Conservation (phyloP, 495 filamentous ascomycete species). For the Neurospora sp. region DNA sequence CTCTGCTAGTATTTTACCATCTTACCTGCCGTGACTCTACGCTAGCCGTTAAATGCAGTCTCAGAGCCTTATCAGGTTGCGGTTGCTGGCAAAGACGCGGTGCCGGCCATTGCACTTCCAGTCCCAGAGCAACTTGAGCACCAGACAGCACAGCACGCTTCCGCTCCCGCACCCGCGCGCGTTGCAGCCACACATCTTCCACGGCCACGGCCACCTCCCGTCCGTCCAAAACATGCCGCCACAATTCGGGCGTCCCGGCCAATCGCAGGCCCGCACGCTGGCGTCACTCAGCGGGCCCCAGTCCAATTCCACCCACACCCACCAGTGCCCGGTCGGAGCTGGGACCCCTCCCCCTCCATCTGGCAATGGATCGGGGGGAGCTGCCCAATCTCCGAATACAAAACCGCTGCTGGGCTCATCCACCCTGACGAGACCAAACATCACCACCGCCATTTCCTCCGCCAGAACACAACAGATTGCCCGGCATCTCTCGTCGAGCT, state of each 20-base stretch:
- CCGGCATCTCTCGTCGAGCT: conserved; percentile 39
- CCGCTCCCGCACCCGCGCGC: not conserved
- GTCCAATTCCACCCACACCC: conserved; percentile 4
- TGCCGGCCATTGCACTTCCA: conserved; percentile 1
- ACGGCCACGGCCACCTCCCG: not conserved
- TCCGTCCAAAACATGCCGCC: conserved; percentile 12
- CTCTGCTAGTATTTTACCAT: no score
- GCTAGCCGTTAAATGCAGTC: not conserved
- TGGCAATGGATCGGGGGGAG: not conserved
- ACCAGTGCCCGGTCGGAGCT: not conserved
- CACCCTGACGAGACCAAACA: conserved; percentile 11
- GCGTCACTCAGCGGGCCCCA: conserved; percentile 20
- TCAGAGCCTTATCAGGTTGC: not conserved
- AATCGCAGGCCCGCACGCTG: conserved; percentile 23
- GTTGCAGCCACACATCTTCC: not conserved
- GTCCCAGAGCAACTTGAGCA: not conserved
- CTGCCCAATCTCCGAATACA: conserved; percentile 7
- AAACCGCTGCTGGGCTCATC: conserved; percentile 9
- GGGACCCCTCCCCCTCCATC: conserved; percentile 33
- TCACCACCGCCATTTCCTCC: conserved; percentile 7
- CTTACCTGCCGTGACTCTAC: not conserved
- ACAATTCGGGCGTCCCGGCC: conserved; percentile 14
- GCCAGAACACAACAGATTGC: conserved; percentile 45
- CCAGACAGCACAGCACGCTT: not conserved
- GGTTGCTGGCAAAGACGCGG: conserved; percentile 2